Evolutionary conservation across 1,284 basidiomycete genomes (phyloP).

Genomic region (Ceratobasidium theobromae): DNA sequence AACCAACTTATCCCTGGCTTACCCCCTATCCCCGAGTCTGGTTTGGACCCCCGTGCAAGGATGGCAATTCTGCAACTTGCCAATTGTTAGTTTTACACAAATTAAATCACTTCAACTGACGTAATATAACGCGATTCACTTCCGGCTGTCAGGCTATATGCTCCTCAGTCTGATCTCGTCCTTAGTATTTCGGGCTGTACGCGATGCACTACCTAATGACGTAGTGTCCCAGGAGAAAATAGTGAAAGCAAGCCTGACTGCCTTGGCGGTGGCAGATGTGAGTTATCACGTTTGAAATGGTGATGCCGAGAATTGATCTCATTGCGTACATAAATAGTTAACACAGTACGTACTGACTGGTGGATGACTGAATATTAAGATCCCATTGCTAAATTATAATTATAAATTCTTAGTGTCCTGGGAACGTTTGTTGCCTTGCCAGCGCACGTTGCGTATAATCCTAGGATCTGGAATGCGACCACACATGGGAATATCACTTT

Average conservation of each 20-base stretch:
- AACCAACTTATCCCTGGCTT: slow-evolving; percentile 62
- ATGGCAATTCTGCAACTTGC: slow-evolving; percentile 73
- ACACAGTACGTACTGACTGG: slow-evolving; percentile 58
- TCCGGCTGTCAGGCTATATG: slow-evolving; percentile 57
- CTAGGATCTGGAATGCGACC: slow-evolving; percentile 63
- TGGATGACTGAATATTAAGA: neutral
- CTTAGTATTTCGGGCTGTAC: slow-evolving; percentile 67
- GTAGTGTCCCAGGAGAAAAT: slow-evolving; percentile 68
- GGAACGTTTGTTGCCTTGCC: slow-evolving; percentile 62
- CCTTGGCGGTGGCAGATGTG: slow-evolving; percentile 73
- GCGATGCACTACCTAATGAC: slow-evolving; percentile 61
- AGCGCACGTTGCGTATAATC: slow-evolving; percentile 52
- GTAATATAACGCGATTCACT: neutral
- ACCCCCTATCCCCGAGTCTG: slow-evolving; percentile 41
- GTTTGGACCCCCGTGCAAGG: slow-evolving; percentile 52
- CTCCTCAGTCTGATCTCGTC: slow-evolving; percentile 66
- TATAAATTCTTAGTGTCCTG: slow-evolving; percentile 53
- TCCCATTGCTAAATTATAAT: too few relatives aligned
- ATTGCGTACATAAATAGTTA: slow-evolving; percentile 42
- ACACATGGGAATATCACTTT: slow-evolving; percentile 75
- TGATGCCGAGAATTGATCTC: slow-evolving; percentile 1
- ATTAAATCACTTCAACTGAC: too few relatives aligned
- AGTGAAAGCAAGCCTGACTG: slow-evolving; percentile 61
- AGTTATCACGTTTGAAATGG: slow-evolving; percentile 41
- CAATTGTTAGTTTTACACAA: slow-evolving; percentile 60